phyloP scores from a whole-genome alignment of 306 rosid genomes.

The Acacia confusa region DNA sequence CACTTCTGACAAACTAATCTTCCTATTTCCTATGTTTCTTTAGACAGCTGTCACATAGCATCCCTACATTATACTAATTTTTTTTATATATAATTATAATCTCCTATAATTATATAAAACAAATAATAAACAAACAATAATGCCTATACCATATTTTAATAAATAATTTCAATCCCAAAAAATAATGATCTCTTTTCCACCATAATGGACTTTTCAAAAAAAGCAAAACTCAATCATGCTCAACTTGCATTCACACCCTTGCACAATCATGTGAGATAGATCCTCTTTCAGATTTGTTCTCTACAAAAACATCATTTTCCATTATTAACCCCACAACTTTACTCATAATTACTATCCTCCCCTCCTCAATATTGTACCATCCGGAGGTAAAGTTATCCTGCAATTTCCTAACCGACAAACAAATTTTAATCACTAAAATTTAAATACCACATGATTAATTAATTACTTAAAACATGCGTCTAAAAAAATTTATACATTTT shows the following conservation, averaged over 20 bases:
- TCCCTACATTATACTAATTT: too few relatives aligned
- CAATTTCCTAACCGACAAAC: neutral
- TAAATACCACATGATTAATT: neutral
- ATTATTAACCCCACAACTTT: slow-evolving; percentile 12
- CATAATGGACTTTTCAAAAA: neutral
- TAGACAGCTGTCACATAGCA: neutral
- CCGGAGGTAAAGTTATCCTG: neutral
- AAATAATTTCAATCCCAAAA: neutral
- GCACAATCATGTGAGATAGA: slow-evolving; percentile 29
- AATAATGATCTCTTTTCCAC: neutral
- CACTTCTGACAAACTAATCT: neutral
- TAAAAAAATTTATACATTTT: neutral
- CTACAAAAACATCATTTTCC: slow-evolving; percentile 28
- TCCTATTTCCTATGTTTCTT: neutral
- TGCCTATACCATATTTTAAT: neutral
- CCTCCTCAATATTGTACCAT: slow-evolving; percentile 22
- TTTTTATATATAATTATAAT: too few relatives aligned
- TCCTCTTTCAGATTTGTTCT: slow-evolving; percentile 11
- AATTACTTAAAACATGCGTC: neutral
- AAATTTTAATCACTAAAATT: neutral
- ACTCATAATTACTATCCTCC: slow-evolving; percentile 44
- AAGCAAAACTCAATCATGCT: slow-evolving; percentile 1
- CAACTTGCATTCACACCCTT: neutral
- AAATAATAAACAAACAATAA: too few relatives aligned
- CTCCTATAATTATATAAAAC: too few relatives aligned